A percentile compares a stretch with the other conserved stretches of the same genome.
Evolutionary conservation across 305 asterid species (phyloP).

Genomic region (Euphrasia arctica): DNA sequence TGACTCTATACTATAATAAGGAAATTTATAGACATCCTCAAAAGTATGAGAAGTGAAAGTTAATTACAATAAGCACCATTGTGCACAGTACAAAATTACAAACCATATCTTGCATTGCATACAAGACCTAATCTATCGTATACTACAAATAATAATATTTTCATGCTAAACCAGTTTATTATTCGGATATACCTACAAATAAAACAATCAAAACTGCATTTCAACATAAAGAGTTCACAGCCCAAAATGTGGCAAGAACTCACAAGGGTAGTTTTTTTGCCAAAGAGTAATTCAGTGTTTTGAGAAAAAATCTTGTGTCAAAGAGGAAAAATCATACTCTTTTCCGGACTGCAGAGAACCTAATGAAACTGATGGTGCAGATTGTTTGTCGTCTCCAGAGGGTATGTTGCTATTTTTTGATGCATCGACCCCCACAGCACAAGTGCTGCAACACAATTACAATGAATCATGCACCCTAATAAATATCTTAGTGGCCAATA

Average conservation of each 20-base stretch:
- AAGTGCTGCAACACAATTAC: constrained; percentile 35
- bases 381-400: constrained; percentile 37
- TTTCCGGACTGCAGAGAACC: constrained; percentile 37
- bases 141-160: constrained; percentile 19
- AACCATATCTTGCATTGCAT: background rate
- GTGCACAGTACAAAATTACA: no score
- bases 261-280: constrained; percentile 9
- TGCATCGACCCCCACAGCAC: constrained; percentile 33
- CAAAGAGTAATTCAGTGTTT: constrained; percentile 24
- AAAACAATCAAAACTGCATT: constrained; percentile 30
- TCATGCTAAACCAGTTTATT: constrained; percentile 37
- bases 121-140: background rate
- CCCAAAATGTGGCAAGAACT: constrained; percentile 17
- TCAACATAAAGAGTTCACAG: constrained; percentile 33
- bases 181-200: constrained; percentile 35
- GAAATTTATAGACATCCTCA: no score
- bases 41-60: no score
- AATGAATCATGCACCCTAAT: background rate
- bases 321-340: constrained; percentile 73
- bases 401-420: constrained; percentile 37
- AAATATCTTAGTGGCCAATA: background rate
- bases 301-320: constrained; percentile 44
- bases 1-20: no score
- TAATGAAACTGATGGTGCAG: constrained; percentile 33
- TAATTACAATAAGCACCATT: no score